These are phyloP conservation scores for Diutina catenulata DNA, from an alignment of 1,139 yeast species.

Conservation along the genomic window DNA sequence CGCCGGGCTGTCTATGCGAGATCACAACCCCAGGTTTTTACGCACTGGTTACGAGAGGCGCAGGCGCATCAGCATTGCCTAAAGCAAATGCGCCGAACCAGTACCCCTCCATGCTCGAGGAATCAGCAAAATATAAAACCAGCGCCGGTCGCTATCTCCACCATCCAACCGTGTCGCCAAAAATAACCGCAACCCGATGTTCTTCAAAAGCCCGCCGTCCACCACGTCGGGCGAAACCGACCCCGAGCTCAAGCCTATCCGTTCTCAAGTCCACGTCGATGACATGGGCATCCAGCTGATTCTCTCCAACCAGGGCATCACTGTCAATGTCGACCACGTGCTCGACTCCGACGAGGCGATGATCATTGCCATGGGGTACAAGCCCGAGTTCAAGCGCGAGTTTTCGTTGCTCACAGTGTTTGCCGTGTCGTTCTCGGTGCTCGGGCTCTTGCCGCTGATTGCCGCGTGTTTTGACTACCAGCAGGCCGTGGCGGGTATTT, in stretches of 20 bases:
- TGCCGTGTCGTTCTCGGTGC: slow-evolving; percentile 61
- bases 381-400: slow-evolving; percentile 64
- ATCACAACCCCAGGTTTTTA: too few relatives aligned
- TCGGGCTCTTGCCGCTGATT: slow-evolving; percentile 63
- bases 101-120: too few relatives aligned
- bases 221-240: too few relatives aligned
- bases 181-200: too few relatives aligned
- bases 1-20: too few relatives aligned
- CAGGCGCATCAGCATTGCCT: too few relatives aligned
- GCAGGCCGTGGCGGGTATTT: slow-evolving; percentile 40
- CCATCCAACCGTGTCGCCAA: too few relatives aligned
- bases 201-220: too few relatives aligned
- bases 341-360: slow-evolving; percentile 42
- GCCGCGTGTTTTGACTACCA: slow-evolving; percentile 45
- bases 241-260: slow-evolving; percentile 14
- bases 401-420: slow-evolving; percentile 50
- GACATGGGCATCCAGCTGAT: slow-evolving; percentile 27
- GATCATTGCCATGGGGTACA: slow-evolving; percentile 57
- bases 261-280: slow-evolving; percentile 29
- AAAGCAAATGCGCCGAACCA: too few relatives aligned
- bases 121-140: too few relatives aligned
- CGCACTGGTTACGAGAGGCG: too few relatives aligned
- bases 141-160: too few relatives aligned
- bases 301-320: slow-evolving; percentile 26
- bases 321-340: slow-evolving; percentile 34